Base-by-base conservation (phyloP, 169 alveolate species). In the Theileria equi region DNA sequence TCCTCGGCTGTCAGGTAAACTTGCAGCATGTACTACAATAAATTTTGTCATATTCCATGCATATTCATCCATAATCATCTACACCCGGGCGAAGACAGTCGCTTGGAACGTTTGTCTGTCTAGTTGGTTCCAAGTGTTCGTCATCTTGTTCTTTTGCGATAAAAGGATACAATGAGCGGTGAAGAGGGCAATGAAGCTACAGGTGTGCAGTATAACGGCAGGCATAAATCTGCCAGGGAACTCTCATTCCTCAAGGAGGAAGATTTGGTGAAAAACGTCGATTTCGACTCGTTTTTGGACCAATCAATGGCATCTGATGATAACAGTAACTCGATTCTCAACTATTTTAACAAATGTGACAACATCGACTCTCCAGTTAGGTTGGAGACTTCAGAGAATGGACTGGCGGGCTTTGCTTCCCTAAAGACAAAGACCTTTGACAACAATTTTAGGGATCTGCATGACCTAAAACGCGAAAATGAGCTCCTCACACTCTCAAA, bases 351-450 rank as follows among this genome's bases (percentile, higher is more conserved):
- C 13, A 26, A 38, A 1, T 29, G 45, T 50, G 26, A 58, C 55
- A 40, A 17, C 4, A 49, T 57, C 29, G 59, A 60, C 35, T 32
- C 83, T 13, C 83, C 83, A 13, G 19, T 28, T 26, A 29, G 72
- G 35, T 25, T 49, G 25, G 35, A 57, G n/a, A 19, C 66, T 13
- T 16, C 48, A 13, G 70, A 34, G 19, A 55, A 62, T 23, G 40
- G 55, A 26, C 69, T 53, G 8, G 17, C 19, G 47, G 77, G 83
- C 5, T 72, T 72, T 26, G 49, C 83, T 1, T 35, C 74, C 16
- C 77, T 72, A 19, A 72, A 61, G 45, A 53, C 76, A 13, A 45
- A 72, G 47, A 72, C 83, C 8, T 72, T 72, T 43, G 83, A 72
- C 50, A 72, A 72, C 31, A 72, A 72, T 40, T 62, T 72, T 60